Percentiles rank a stretch among this genome's conserved stretches.
phyloP scores from a whole-genome alignment of 768 basidiomycete genomes.

The Termitomyces sp. region DNA sequence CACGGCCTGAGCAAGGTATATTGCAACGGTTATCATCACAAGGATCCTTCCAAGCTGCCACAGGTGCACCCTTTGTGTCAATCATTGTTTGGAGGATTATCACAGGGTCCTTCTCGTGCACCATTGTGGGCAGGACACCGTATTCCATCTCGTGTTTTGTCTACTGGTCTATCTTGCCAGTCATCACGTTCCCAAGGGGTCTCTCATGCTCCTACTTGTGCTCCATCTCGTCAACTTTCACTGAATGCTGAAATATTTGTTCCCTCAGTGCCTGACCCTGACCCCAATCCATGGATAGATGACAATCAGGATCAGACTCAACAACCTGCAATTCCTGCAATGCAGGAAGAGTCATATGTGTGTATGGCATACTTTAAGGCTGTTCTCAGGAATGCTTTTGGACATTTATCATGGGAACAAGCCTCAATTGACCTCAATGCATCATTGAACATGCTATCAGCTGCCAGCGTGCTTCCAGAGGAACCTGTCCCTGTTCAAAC shows the following conservation, averaged over 20 bases:
- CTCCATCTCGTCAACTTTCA: background rate
- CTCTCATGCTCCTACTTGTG: background rate
- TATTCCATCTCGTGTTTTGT: background rate
- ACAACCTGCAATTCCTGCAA: background rate
- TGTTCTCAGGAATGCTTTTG: background rate
- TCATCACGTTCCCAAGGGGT: background rate
- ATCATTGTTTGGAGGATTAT: too few species aligned
- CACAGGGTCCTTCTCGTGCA: too few species aligned
- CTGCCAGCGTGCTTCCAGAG: background rate
- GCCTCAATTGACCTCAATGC: background rate
- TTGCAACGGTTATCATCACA: background rate
- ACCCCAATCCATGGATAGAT: background rate
- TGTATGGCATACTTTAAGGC: background rate
- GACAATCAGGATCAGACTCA: background rate
- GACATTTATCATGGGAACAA: background rate
- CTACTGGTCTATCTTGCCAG: background rate
- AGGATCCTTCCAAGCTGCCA: background rate
- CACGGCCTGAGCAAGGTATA: background rate
- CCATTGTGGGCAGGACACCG: too few species aligned
- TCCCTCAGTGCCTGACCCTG: background rate
- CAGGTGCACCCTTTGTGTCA: background rate
- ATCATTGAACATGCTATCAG: background rate
- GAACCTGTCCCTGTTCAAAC: background rate
- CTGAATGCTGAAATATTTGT: background rate
- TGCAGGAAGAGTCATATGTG: background rate